Evolutionary conservation across 495 filamentous ascomycete genomes (phyloP).

Genomic region (Aspergillus taichungensis): DNA sequence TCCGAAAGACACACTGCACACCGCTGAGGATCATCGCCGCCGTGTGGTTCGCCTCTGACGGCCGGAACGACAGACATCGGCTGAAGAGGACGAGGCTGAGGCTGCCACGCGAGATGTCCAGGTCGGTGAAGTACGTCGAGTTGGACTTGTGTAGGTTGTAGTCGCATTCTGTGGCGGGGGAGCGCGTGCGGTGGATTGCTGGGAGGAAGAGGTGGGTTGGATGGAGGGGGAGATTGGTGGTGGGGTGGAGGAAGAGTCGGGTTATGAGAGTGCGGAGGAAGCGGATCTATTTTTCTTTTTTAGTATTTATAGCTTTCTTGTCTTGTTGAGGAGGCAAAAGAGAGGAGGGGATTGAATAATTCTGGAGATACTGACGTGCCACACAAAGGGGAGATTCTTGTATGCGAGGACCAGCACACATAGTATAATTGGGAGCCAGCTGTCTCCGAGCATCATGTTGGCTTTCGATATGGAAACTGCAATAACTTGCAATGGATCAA

Average conservation of each 20-base stretch:
- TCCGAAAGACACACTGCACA: conserved; percentile 56
- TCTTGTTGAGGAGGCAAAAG: too few species aligned
- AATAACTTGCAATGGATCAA: too few species aligned
- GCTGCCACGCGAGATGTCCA: conserved; percentile 63
- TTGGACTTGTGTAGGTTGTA: conserved; percentile 84
- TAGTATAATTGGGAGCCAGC: background rate
- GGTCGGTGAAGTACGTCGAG: conserved; percentile 73
- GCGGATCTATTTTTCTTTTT: background rate
- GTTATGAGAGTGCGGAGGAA: conserved; percentile 2
- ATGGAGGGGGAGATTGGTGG: background rate
- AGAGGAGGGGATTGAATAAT: background rate
- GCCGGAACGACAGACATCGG: conserved; percentile 29
- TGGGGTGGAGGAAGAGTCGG: conserved; percentile 1
- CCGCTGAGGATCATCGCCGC: conserved; percentile 56
- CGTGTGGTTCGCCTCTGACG: conserved; percentile 16
- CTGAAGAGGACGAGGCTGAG: conserved; percentile 41
- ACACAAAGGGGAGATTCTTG: conserved; percentile 67
- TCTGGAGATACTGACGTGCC: conserved; percentile 48
- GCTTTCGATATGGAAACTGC: too few species aligned
- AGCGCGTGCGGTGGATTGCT: conserved; percentile 32
- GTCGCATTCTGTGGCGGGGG: conserved; percentile 56
- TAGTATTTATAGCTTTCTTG: too few species aligned
- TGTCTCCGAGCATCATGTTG: background rate
- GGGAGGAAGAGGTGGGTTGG: conserved; percentile 33
- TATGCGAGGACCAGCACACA: conserved; percentile 2